phyloP scores from a whole-genome alignment of 805 yeast species.

The Nakazawaea sp. region DNA sequence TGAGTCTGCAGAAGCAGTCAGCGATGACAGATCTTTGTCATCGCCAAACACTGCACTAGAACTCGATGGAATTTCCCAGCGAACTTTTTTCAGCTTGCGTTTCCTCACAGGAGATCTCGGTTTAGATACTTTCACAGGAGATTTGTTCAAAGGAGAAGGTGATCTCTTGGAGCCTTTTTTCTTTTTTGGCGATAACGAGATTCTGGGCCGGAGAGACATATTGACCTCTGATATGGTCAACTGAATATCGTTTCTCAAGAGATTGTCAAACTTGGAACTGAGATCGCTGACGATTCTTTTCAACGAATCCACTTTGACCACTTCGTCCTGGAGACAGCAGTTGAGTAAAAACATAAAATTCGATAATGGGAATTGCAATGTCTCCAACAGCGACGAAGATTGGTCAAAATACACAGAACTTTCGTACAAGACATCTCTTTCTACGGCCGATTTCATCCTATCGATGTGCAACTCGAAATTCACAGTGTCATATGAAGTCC shows the following conservation, averaged over 20 bases:
- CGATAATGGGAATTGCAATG: slow-evolving; percentile 13
- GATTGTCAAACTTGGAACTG: neutral
- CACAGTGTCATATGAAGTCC: slow-evolving; percentile 41
- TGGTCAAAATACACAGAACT: slow-evolving; percentile 53
- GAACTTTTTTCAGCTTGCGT: slow-evolving; percentile 31
- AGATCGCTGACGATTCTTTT: slow-evolving; percentile 8
- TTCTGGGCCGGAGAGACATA: neutral
- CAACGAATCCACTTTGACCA: slow-evolving; percentile 1
- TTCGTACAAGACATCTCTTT: slow-evolving; percentile 46
- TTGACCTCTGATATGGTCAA: slow-evolving; percentile 7
- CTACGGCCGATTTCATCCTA: slow-evolving; percentile 39
- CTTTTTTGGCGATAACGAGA: too few species aligned
- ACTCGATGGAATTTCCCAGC: slow-evolving; percentile 34
- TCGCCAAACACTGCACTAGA: neutral
- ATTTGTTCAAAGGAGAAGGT: slow-evolving; percentile 12
- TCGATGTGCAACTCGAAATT: slow-evolving; percentile 34
- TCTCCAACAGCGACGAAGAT: slow-evolving; percentile 20
- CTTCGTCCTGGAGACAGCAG: slow-evolving; percentile 13
- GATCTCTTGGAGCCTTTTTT: slow-evolving; percentile 15
- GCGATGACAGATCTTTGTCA: neutral
- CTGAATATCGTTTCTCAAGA: slow-evolving; percentile 8
- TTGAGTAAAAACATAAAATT: slow-evolving; percentile 14
- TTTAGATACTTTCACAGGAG: slow-evolving; percentile 11
- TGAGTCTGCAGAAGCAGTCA: slow-evolving; percentile 2
- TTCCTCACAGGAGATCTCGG: slow-evolving; percentile 13